Evolutionary conservation across 768 basidiomycete genomes (phyloP).

Genomic region (Asterophora lycoperdoides): DNA sequence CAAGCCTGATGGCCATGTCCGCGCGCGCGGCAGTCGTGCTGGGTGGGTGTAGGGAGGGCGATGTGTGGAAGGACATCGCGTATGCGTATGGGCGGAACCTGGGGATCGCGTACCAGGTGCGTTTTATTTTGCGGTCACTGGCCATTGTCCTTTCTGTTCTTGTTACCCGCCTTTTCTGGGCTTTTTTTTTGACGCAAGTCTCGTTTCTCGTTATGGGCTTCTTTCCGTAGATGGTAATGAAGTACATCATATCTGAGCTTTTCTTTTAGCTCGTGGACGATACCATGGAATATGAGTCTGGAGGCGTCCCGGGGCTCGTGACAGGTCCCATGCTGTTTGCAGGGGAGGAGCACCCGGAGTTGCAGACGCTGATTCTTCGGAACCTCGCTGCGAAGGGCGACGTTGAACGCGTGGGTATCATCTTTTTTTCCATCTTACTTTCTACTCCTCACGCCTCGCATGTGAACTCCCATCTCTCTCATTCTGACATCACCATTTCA

Average conservation of each 20-base stretch:
- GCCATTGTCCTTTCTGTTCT: too few species aligned
- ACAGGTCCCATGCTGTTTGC: conserved; percentile 86
- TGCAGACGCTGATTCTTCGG: conserved; percentile 74
- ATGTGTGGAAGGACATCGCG: conserved; percentile 82
- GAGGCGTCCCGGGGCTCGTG: conserved; percentile 37
- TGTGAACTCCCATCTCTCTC: too few species aligned
- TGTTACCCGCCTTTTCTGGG: too few species aligned
- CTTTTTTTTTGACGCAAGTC: too few species aligned
- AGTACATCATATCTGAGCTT: conserved; percentile 1
- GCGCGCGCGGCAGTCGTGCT: conserved; percentile 83
- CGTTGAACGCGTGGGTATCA: conserved; percentile 60
- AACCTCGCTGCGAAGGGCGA: conserved; percentile 78
- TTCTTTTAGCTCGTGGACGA: conserved; percentile 75
- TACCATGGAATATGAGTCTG: conserved; percentile 65
- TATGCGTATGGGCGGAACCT: conserved; percentile 89
- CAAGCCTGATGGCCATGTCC: conserved; percentile 86
- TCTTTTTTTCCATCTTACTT: too few species aligned
- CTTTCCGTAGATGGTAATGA: too few species aligned
- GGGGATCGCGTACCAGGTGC: conserved; percentile 65
- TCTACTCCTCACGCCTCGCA: neutral
- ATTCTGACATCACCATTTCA: neutral
- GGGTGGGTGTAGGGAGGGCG: conserved; percentile 67
- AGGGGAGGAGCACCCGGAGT: conserved; percentile 74
- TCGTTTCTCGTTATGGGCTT: too few species aligned
- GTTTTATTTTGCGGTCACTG: neutral